Conservation (phyloP, 495 filamentous ascomycete genomes). For the Talaromyces stipitatus region DNA sequence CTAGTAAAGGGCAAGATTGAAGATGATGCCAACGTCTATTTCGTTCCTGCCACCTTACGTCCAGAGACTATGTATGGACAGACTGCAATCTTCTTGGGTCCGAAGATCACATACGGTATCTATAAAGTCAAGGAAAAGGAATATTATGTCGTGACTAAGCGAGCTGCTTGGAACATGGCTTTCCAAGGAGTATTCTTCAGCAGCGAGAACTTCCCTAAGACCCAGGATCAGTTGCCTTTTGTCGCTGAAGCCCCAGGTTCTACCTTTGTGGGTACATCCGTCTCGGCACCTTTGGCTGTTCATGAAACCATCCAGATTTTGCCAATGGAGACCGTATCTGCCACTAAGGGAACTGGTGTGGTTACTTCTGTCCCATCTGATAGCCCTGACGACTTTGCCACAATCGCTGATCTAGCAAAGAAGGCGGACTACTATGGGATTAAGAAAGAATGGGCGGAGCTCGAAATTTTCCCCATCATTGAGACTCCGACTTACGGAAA, state of each 20-base stretch:
- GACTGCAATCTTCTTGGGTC: slow-evolving; percentile 90
- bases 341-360: slow-evolving; percentile 91
- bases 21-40: slow-evolving; percentile 71
- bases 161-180: slow-evolving; percentile 91
- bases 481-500: slow-evolving; percentile 85
- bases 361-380: slow-evolving; percentile 94
- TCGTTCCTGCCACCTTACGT: slow-evolving; percentile 85
- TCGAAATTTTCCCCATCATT: slow-evolving; percentile 83
- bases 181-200: slow-evolving; percentile 80
- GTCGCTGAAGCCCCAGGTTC: slow-evolving; percentile 64
- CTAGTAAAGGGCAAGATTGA: slow-evolving; percentile 72
- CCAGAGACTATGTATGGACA: slow-evolving; percentile 99
- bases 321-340: slow-evolving; percentile 89
- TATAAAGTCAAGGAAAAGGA: slow-evolving; percentile 79
- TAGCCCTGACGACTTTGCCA: slow-evolving; percentile 93
- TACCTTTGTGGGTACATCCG: slow-evolving; percentile 75
- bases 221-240: slow-evolving; percentile 38
- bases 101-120: slow-evolving; percentile 82
- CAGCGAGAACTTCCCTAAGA: slow-evolving; percentile 65
- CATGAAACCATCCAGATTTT: slow-evolving; percentile 81
- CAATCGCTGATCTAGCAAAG: slow-evolving; percentile 78
- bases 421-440: slow-evolving; percentile 98
- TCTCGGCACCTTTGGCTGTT: slow-evolving; percentile 85
- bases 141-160: slow-evolving; percentile 77
- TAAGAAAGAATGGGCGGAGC: slow-evolving; percentile 90